Conservation (phyloP, 2,329 filamentous ascomycete genomes). For the Verticillium longisporum region DNA sequence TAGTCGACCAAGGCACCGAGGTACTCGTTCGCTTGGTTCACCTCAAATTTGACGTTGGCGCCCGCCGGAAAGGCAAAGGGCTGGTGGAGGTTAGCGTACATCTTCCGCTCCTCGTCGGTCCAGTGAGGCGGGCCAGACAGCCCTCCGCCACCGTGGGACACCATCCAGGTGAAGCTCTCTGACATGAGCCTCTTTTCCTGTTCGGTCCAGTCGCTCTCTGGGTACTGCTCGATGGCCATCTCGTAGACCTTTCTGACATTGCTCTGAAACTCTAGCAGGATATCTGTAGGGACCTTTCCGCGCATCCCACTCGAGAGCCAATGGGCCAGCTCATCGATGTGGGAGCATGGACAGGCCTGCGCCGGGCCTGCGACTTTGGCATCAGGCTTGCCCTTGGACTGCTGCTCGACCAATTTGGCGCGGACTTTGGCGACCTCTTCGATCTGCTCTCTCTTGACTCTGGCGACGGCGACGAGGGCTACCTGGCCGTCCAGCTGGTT, state of each 20-base stretch:
- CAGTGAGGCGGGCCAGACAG: neutral
- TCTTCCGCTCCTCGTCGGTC: neutral
- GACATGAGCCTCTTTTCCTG: neutral
- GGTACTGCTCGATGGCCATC: neutral
- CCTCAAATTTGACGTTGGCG: neutral
- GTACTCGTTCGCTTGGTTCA: neutral
- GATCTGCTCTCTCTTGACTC: neutral
- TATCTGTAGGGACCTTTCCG: neutral
- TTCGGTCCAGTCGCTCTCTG: neutral
- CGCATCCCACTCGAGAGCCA: neutral
- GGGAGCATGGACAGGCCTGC: neutral
- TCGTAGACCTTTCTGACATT: neutral
- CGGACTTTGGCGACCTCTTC: neutral
- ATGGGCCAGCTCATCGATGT: neutral
- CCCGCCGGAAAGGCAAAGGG: neutral
- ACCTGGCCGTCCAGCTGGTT: neutral
- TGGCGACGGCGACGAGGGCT: neutral
- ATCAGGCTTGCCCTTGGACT: neutral
- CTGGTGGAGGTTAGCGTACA: neutral
- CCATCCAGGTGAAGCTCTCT: neutral
- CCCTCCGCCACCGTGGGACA: neutral
- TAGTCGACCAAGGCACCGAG: neutral
- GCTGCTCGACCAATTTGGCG: neutral
- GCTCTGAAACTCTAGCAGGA: neutral
- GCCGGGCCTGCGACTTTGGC: neutral